These are phyloP conservation scores for Ophiostoma ulmi DNA, from an alignment of 2,329 filamentous ascomycete species.

Conservation along the genomic window DNA sequence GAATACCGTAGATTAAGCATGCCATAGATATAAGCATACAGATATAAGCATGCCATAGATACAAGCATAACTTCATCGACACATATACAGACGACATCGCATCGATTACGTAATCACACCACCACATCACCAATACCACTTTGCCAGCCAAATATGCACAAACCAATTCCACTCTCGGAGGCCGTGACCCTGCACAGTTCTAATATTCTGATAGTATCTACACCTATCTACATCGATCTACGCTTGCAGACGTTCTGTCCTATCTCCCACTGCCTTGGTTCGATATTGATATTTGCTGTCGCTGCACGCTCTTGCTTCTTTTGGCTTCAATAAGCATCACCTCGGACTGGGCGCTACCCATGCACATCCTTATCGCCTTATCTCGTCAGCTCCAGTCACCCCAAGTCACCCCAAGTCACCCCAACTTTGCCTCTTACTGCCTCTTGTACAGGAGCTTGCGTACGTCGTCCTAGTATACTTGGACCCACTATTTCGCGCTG, in stretches of 20 bases:
- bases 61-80: neutral
- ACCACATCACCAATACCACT: neutral
- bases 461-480: constrained; percentile 9
- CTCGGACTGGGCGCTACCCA: neutral
- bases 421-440: neutral
- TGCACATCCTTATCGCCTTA: neutral
- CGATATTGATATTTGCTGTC: neutral
- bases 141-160: neutral
- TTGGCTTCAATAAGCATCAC: neutral
- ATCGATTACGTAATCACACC: neutral
- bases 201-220: neutral
- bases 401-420: no score
- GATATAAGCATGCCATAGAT: neutral
- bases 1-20: neutral
- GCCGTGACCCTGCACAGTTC: constrained; percentile 3
- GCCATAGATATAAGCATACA: neutral
- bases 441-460: neutral
- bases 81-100: no score
- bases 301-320: neutral
- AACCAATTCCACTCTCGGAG: neutral
- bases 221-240: neutral
- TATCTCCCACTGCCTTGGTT: neutral
- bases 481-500: constrained; percentile 20
- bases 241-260: neutral
- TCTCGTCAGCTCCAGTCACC: neutral